A percentile compares a stretch with the other conserved stretches of the same genome.
phyloP scores from a whole-genome alignment of 1,284 basidiomycete genomes.

The Rhodotorula mucilaginosa region DNA sequence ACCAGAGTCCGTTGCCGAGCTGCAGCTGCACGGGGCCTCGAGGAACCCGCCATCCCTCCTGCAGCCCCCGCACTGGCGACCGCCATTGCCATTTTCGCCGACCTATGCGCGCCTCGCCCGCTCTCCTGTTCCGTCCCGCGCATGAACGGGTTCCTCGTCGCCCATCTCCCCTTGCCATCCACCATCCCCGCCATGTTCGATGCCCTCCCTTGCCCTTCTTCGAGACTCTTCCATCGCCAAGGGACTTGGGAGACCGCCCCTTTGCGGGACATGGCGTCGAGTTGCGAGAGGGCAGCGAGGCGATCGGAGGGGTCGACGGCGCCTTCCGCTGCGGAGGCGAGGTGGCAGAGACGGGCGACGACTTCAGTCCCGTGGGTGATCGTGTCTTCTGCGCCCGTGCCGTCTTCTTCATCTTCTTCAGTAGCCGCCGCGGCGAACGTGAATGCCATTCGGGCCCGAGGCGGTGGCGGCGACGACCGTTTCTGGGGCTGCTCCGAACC shows the following conservation, averaged over 20 bases:
- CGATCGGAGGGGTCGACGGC: neutral
- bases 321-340: neutral
- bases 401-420: no score
- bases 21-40: no score
- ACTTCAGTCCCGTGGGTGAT: neutral
- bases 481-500: neutral
- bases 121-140: neutral
- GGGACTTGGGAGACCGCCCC: neutral
- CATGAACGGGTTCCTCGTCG: constrained; percentile 1
- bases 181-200: neutral
- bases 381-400: neutral
- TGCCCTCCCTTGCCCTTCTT: neutral
- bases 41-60: no score
- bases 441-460: neutral
- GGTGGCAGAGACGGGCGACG: neutral
- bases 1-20: no score
- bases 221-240: neutral
- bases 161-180: neutral
- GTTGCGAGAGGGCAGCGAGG: neutral
- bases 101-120: neutral
- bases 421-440: neutral
- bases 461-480: neutral
- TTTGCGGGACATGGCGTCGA: neutral
- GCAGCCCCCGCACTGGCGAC: no score
- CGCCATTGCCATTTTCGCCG: neutral